Conservation (phyloP, 2,329 filamentous ascomycete species). For the Falciphora oryzae region DNA sequence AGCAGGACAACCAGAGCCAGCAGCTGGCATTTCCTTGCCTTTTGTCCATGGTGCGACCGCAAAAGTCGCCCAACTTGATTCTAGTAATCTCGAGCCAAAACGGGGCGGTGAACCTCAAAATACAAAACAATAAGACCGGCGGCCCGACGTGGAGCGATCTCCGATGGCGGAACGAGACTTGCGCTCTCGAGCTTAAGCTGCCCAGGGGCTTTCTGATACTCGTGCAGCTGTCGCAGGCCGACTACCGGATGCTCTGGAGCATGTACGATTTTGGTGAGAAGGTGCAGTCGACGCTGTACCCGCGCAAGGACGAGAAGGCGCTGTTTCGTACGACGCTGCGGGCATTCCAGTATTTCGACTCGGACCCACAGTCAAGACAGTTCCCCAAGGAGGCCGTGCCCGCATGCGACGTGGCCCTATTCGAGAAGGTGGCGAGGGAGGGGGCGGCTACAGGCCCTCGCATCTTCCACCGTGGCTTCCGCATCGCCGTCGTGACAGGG, state of each 20-base stretch:
- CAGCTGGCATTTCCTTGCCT: constrained; percentile 66
- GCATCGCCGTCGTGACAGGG: constrained; percentile 72
- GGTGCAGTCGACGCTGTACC: constrained; percentile 65
- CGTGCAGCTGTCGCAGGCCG: constrained; percentile 66
- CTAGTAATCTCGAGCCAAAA: constrained; percentile 76
- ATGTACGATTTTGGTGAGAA: constrained; percentile 81
- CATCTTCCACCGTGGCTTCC: constrained; percentile 70
- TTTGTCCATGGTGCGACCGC: constrained; percentile 67
- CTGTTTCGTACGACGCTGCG: constrained; percentile 65
- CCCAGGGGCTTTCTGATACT: constrained; percentile 70
- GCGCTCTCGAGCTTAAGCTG: constrained; percentile 61
- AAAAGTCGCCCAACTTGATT: constrained; percentile 62
- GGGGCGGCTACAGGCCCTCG: constrained; percentile 68
- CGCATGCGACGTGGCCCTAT: constrained; percentile 67
- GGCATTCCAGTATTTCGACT: constrained; percentile 76
- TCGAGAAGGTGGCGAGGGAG: constrained; percentile 64
- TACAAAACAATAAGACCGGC: constrained; percentile 61
- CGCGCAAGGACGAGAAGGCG: constrained; percentile 62
- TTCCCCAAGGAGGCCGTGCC: constrained; percentile 72
- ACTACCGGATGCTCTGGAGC: constrained; percentile 73
- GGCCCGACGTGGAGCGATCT: constrained; percentile 79
- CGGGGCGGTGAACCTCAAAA: constrained; percentile 66
- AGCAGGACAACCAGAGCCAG: constrained; percentile 63
- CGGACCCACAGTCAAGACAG: constrained; percentile 58
- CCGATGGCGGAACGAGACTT: constrained; percentile 66